A percentile compares a stretch with the other conserved stretches of the same genome.
phyloP scores from a whole-genome alignment of 768 basidiomycete species.

The Agaricus blazei region DNA sequence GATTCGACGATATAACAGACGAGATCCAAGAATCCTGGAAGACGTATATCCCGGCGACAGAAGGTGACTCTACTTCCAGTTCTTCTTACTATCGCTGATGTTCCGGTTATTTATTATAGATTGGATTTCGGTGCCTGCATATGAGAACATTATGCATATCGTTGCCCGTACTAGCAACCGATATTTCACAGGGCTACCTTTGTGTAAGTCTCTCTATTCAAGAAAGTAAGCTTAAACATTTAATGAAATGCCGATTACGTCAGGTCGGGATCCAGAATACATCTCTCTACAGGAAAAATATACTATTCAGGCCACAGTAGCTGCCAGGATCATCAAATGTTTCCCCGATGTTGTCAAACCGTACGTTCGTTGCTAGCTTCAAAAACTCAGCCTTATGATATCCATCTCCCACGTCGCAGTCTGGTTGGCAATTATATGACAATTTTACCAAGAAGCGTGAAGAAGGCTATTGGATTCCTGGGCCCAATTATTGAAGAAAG shows the following conservation, averaged over 20 bases:
- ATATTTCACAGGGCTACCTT: constrained; percentile 40
- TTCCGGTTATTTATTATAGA: constrained; percentile 17
- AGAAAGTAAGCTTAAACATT: neutral
- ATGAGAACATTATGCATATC: constrained; percentile 24
- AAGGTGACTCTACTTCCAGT: constrained; percentile 16
- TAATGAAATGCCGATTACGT: neutral
- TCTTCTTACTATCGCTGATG: neutral
- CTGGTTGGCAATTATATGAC: constrained; percentile 20
- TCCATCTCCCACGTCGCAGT: constrained; percentile 2
- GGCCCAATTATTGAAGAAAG: constrained; percentile 27
- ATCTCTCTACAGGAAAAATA: constrained; percentile 18
- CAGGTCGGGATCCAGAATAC: constrained; percentile 20
- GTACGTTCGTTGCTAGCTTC: constrained; percentile 6
- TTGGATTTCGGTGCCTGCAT: constrained; percentile 29
- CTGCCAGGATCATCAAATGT: constrained; percentile 16
- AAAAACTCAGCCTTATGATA: neutral
- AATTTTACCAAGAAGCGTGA: constrained; percentile 17
- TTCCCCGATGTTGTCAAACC: constrained; percentile 18
- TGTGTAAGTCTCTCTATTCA: constrained; percentile 30
- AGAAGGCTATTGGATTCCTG: constrained; percentile 20
- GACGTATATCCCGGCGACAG: constrained; percentile 27
- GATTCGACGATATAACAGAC: constrained; percentile 37
- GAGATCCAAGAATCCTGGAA: constrained; percentile 38
- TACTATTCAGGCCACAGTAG: constrained; percentile 15
- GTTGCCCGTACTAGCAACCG: constrained; percentile 38